Base-by-base conservation (phyloP, 1,284 basidiomycete genomes). In the Chalciporus piperatoides region DNA sequence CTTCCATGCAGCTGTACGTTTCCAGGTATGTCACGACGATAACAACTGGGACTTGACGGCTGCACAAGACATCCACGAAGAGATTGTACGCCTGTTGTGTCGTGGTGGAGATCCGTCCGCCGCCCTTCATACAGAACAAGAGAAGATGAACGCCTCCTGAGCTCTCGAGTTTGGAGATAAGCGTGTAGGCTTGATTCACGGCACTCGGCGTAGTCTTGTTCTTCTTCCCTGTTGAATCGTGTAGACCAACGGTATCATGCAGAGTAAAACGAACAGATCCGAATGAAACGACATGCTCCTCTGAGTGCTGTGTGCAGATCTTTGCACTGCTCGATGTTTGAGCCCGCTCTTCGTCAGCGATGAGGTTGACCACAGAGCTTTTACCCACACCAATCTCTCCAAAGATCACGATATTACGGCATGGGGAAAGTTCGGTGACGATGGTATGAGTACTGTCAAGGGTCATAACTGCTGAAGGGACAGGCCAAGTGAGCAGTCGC, bases 81-180 rank as follows among this genome's bases (percentile, higher is more conserved):
- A 54, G 25, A 11, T 28, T 37, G 24, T 58, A 54, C 30, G 48
- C 53, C 30, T 46, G 42, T 14, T 42, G 19, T 17, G 38, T 32
- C 23, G 24, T 40, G 6, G 38, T 41, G 8, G 54, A 54, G 23
- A 56, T 42, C 9, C 49, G 33, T 8, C 37, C 36, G 15, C 33
- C 33, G 6, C 38, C 51, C 15, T 48, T 15, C 41, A 69, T 59
- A 52, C 59, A 63, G 37, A 62, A 68, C 10, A 68, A 55, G 33
- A 69, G 59, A 9, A 69, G 60, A 44, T 46, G 59, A n/a, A 69
- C 44, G 2, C 64, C 62, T 1, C 48, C 60, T 14, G 27, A 14
- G 9, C 9, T 7, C 1, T 58, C 42, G 17, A 69, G 57, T 6
- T 41, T 53, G n/a, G 51, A 51, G n/a, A 70, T 48, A 30, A 69